phyloP scores from a whole-genome alignment of 2,329 filamentous ascomycete species.

The Pezicula radicicola region DNA sequence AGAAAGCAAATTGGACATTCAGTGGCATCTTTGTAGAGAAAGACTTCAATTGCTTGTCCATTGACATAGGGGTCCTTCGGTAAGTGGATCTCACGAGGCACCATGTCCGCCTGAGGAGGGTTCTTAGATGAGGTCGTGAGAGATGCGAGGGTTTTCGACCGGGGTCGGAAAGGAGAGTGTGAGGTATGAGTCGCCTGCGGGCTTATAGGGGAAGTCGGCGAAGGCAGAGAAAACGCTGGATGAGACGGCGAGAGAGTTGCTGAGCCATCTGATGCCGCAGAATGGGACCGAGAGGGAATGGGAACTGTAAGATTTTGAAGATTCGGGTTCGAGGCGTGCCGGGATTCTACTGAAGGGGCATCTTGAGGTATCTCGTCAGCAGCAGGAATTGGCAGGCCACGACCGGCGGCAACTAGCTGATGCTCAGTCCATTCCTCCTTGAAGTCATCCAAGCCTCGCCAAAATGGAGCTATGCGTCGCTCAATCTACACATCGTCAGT shows the following conservation, averaged over 20 bases:
- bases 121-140: slow-evolving; percentile 73
- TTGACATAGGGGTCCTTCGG: slow-evolving; percentile 86
- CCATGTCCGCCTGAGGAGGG: slow-evolving; percentile 66
- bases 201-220: slow-evolving; percentile 47
- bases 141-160: slow-evolving; percentile 86
- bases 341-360: slow-evolving; percentile 44
- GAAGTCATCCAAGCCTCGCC: slow-evolving; percentile 89
- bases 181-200: slow-evolving; percentile 39
- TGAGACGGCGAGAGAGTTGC: slow-evolving; percentile 56
- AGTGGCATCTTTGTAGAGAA: slow-evolving; percentile 83
- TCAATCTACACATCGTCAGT: slow-evolving; percentile 66
- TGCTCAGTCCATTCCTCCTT: slow-evolving; percentile 88
- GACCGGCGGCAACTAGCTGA: slow-evolving; percentile 87
- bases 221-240: slow-evolving; percentile 57
- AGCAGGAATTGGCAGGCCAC: slow-evolving; percentile 78
- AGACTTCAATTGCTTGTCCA: slow-evolving; percentile 89
- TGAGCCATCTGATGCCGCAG: slow-evolving; percentile 71
- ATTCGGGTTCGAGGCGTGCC: slow-evolving; percentile 54
- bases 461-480: slow-evolving; percentile 88
- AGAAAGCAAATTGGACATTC: slow-evolving; percentile 98
- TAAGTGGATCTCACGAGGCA: slow-evolving; percentile 74
- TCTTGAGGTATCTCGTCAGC: slow-evolving; percentile 81
- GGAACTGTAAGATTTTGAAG: slow-evolving; percentile 75
- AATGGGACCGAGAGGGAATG: slow-evolving; percentile 73
- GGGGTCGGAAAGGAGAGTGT: slow-evolving; percentile 66